Base-by-base conservation (phyloP, 257 asterid species). In the Thymus mandschuricus region DNA sequence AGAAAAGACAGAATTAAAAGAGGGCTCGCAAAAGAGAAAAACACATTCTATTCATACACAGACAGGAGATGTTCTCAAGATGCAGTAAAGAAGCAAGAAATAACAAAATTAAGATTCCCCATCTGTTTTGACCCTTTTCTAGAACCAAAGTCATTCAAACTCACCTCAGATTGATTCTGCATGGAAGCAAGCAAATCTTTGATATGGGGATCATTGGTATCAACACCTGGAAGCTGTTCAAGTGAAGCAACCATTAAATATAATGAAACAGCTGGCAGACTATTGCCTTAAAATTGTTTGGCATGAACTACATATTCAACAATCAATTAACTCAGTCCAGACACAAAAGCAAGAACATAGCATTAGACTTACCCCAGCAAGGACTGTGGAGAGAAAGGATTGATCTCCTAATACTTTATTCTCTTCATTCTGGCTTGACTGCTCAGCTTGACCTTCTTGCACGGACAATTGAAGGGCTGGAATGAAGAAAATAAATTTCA, bases 181-280 rank as follows among this genome's bases (percentile, higher is more conserved):
- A 94, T 85, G 68, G 99, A 91, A 30, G 97, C 95, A 69, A 94
- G 97, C 76, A 94, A 78, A 80, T 89, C 97, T 83, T 82, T 89
- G 78, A 94, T 95, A 3, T 87, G 85, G 51, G 97, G 96, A 73
- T 94, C 97, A 66, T 94, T 91, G 72, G 97, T 95, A 85, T 94
- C 99, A 76, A 94, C 99, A 68, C 99, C 99, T 11, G 99, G 99
- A 71, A 94, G 99, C 99, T 94, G 93, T 75, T 46, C 34, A 75
- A 80, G 61, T 66, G 72, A 75, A 83, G 10, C 34, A 65, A 52
- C 4, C 40, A 66, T 34, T 34, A 65, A 71, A 54, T 33, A 67
- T 13, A 13, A 28, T n/a, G 29, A 60, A 49, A 48, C 2, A 9
- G 28, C 65, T 44, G 31, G 33, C 1, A 31, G 50, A 21, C 52